phyloP scores from a whole-genome alignment of 768 basidiomycete species.

The Kwoniella sp. region DNA sequence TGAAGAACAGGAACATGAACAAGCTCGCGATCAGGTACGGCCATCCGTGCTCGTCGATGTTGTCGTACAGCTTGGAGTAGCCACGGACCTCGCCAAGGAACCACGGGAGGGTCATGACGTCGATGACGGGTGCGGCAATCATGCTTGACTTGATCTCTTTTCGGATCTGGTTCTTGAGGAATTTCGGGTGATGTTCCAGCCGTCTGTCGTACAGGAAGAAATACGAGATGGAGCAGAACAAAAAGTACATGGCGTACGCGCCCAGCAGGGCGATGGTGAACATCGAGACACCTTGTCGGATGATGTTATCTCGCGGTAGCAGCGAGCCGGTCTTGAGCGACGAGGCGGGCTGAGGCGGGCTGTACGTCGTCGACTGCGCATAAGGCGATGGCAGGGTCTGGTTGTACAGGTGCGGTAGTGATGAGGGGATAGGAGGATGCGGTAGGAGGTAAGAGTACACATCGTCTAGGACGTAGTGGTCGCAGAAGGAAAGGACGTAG shows the following conservation, averaged over 20 bases:
- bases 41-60: slow-evolving; percentile 73
- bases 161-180: slow-evolving; percentile 77
- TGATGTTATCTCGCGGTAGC: slow-evolving; percentile 71
- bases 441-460: slow-evolving; percentile 79
- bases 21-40: slow-evolving; percentile 38
- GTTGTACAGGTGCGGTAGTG: slow-evolving; percentile 25
- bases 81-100: slow-evolving; percentile 91
- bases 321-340: slow-evolving; percentile 24
- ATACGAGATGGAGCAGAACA: slow-evolving; percentile 84
- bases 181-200: slow-evolving; percentile 94
- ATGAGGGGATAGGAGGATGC: slow-evolving; percentile 29
- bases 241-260: slow-evolving; percentile 81
- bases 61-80: slow-evolving; percentile 74
- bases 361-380: slow-evolving; percentile 50
- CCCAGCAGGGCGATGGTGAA: slow-evolving; percentile 73
- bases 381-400: slow-evolving; percentile 36
- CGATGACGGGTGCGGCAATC: slow-evolving; percentile 79
- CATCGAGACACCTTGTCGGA: slow-evolving; percentile 74
- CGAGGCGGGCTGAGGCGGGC: slow-evolving; percentile 37
- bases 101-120: slow-evolving; percentile 83
- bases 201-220: slow-evolving; percentile 83
- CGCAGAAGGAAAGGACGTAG: slow-evolving; percentile 70
- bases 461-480: slow-evolving; percentile 74
- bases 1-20: slow-evolving; percentile 71
- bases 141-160: slow-evolving; percentile 76